Base-by-base conservation (phyloP, 1,284 basidiomycete genomes). In the Mycena sp. region DNA sequence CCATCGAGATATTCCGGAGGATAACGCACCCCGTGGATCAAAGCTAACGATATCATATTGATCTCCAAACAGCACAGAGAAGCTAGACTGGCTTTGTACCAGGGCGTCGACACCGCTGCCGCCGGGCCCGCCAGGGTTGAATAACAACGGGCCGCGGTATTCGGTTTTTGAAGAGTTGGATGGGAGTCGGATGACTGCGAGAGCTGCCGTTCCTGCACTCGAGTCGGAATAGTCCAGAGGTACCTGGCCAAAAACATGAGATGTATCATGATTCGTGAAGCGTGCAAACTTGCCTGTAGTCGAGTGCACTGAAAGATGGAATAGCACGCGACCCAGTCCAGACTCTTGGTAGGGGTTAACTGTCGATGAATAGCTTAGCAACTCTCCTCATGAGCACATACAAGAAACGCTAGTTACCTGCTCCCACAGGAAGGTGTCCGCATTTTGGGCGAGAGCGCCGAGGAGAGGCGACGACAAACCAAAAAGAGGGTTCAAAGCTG, bases 81-180 rank as follows among this genome's bases (percentile, higher is more conserved):
- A 61, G 4, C 63, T 51, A 4, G 70, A 55, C 0, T 78, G 84
- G 0, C 25, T 19, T 0, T 26, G 32, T 3, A 70, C 50, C 9
- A 82, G 61, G 0, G 78, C 35, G 5, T 76, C 68, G 6, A 84
- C 78, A 10, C 83, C 83, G 58, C 81, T 80, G 3, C 78, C 82
- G 2, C 84, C 84, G 10, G 84, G 84, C 0, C 84, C 84, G 1
- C 84, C 84, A 0, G 85, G 85, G 63, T 86, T 86, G 70, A 84
- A 72, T 2, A 85, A 71, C 21, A 86, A 71, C 0, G 83, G 81
- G 0, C 84, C 83, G 23, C 74, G 72, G 65, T 83, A 83, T 2
- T 50, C 29, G 58, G 68, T 28, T 32, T 67, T 35, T 50, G 71
- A 45, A 19, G 50, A 16, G 23, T 62, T 69, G 0, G 74, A 68